Evolutionary conservation across 1,284 basidiomycete genomes (phyloP).

Genomic region (Pholiota adiposa): DNA sequence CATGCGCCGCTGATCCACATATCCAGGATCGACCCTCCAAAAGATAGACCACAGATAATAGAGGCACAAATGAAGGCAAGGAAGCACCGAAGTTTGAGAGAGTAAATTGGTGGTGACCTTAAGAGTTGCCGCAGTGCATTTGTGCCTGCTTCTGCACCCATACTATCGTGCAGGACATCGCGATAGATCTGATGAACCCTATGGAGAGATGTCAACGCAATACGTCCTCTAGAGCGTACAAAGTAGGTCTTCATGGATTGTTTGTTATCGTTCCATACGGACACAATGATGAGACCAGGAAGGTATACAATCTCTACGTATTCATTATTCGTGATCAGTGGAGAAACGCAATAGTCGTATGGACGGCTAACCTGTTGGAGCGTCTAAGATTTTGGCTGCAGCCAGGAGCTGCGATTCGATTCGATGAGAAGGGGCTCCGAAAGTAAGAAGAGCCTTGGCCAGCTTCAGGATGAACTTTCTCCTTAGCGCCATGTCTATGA

Average conservation of each 20-base stretch:
- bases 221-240: slow-evolving; percentile 73
- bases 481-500: slow-evolving; percentile 56
- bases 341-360: neutral
- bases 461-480: slow-evolving; percentile 82
- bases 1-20: slow-evolving; percentile 80
- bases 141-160: slow-evolving; percentile 68
- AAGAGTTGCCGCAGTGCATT: slow-evolving; percentile 63
- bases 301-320: slow-evolving; percentile 75
- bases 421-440: slow-evolving; percentile 87
- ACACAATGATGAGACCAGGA: slow-evolving; percentile 79
- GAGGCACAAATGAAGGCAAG: slow-evolving; percentile 77
- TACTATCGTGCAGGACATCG: slow-evolving; percentile 77
- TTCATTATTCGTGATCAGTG: neutral
- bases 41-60: slow-evolving; percentile 80
- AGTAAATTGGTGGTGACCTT: slow-evolving; percentile 63
- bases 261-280: slow-evolving; percentile 68
- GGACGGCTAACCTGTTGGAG: slow-evolving; percentile 40
- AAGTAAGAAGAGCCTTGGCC: slow-evolving; percentile 79
- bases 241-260: slow-evolving; percentile 75
- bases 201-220: slow-evolving; percentile 76
- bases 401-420: slow-evolving; percentile 79
- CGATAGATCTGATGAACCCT: slow-evolving; percentile 78
- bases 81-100: slow-evolving; percentile 62
- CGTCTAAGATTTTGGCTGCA: slow-evolving; percentile 49
- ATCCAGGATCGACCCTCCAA: slow-evolving; percentile 82